Conservation (phyloP, 495 filamentous ascomycete genomes). For the Trichoderma parareesei region DNA sequence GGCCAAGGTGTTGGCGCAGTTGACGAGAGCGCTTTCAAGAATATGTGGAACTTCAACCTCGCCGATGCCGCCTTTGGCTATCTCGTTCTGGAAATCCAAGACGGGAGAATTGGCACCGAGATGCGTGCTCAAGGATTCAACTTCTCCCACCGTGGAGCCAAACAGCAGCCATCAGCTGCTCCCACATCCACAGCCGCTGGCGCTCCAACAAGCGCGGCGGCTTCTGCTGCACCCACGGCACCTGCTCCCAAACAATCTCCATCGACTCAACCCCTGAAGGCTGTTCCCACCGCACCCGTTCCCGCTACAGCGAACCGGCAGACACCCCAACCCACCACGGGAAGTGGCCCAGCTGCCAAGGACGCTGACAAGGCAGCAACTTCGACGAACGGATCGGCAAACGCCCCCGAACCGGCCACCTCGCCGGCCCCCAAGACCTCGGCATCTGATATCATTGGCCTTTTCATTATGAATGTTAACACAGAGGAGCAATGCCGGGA, state of each 20-base stretch:
- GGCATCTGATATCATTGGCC: slow-evolving; percentile 52
- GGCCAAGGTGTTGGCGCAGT: slow-evolving; percentile 72
- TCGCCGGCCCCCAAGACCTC: slow-evolving; percentile 37
- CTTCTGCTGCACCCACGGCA: slow-evolving; percentile 29
- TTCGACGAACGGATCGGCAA: slow-evolving; percentile 37
- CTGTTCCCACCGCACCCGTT: slow-evolving; percentile 22
- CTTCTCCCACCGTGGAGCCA: slow-evolving; percentile 82
- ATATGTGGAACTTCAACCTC: slow-evolving; percentile 99
- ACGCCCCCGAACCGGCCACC: slow-evolving; percentile 36
- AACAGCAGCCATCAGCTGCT: slow-evolving; percentile 36
- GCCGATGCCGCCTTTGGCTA: slow-evolving; percentile 97
- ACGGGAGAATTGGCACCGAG: slow-evolving; percentile 90
- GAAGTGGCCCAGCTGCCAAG: slow-evolving; percentile 34
- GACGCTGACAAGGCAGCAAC: slow-evolving; percentile 17
- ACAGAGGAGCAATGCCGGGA: slow-evolving; percentile 69
- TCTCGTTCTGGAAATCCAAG: slow-evolving; percentile 88
- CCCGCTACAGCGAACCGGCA: slow-evolving; percentile 18
- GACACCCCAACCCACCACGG: slow-evolving; percentile 36
- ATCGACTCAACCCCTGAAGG: slow-evolving; percentile 31
- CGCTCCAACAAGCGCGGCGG: slow-evolving; percentile 27
- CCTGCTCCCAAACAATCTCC: slow-evolving; percentile 24
- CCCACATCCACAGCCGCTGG: slow-evolving; percentile 19
- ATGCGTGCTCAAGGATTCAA: slow-evolving; percentile 99
- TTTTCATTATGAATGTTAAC: slow-evolving; percentile 77
- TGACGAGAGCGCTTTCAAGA: slow-evolving; percentile 98